Evolutionary conservation across 257 asterid species (phyloP), one percentile per base, ranked within the genome.

Genomic region (Nyctanthes arbortristis): DNA sequence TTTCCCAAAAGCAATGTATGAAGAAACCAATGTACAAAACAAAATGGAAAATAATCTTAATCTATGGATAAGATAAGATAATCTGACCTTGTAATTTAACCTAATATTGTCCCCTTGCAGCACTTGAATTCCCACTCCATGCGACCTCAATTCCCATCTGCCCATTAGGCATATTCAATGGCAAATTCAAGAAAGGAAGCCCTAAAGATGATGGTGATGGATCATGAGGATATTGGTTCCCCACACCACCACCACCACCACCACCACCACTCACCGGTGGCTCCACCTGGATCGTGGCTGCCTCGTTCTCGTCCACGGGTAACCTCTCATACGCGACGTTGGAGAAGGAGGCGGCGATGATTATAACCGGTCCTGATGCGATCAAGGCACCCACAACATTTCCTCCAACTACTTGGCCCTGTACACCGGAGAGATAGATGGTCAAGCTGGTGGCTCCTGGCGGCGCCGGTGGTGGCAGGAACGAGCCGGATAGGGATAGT

Each of bases 371-470:
- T 0, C 95, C 93, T 0, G 93, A 76, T 0, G 97, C 96, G 12
- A 87, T 82, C 77, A 89, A 37, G 8, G 95, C 87, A 2, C 96
- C 97, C 16, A 91, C 88, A 66, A 91, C 97, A 79, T 85, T 91
- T 13, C 97, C 97, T 1, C 97, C 96, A 2, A 91, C 90, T 10
- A 91, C 95, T 75, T 91, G 97, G 29, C 97, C 97, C 78, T 89
- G 95, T 2, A 90, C 97, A 7, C 96, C 96, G 25, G 92, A 89
- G 25, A 92, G 52, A 47, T 85, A 89, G 16, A 92, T 84, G 0
- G 96, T 87, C 77, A 92, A 66, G 28, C 96, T 89, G 33, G 97
- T 92, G 11, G 97, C 96, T 0, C 93, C 97, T 7, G 97, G 96
- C 0, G 97, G 97, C 0, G 97, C 97, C 0, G 97, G 97, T 2